Conservation (phyloP, 1,284 basidiomycete species). For the Uromyces viciae-fabae region DNA sequence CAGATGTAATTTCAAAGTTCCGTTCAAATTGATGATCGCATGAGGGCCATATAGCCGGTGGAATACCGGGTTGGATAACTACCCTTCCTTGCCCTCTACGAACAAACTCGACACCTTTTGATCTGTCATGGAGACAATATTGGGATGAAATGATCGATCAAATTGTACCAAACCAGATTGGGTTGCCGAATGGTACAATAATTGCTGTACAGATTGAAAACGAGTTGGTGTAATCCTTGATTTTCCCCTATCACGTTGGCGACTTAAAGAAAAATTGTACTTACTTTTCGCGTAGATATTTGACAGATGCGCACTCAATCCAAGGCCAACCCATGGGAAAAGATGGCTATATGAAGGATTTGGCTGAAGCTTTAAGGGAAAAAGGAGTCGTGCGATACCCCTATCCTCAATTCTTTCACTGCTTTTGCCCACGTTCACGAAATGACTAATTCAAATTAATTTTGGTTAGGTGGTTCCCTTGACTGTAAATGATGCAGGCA, state of each 20-base stretch:
- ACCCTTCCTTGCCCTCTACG: constrained; percentile 65
- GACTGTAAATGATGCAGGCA: constrained; percentile 32
- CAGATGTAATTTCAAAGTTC: too few relatives aligned
- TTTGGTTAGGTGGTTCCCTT: constrained; percentile 32
- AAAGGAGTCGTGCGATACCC: constrained; percentile 64
- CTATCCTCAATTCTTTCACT: background rate
- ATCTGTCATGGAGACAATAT: constrained; percentile 67
- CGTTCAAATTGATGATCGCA: constrained; percentile 62
- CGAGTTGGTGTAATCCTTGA: constrained; percentile 59
- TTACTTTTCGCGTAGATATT: constrained; percentile 46
- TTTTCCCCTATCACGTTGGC: constrained; percentile 42
- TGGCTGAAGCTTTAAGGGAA: constrained; percentile 62
- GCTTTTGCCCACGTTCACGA: background rate
- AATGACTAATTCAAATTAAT: background rate
- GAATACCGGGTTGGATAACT: constrained; percentile 69
- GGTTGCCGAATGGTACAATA: constrained; percentile 63
- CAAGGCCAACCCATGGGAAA: constrained; percentile 49
- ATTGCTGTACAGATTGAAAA: constrained; percentile 72
- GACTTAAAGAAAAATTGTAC: constrained; percentile 1
- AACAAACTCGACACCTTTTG: constrained; percentile 66
- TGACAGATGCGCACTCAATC: constrained; percentile 49
- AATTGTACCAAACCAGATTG: constrained; percentile 21
- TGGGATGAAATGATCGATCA: constrained; percentile 56
- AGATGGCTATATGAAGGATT: constrained; percentile 67
- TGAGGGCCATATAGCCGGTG: constrained; percentile 60